Conservation (phyloP, 2,329 filamentous ascomycete species). For the Cercospora sp. region DNA sequence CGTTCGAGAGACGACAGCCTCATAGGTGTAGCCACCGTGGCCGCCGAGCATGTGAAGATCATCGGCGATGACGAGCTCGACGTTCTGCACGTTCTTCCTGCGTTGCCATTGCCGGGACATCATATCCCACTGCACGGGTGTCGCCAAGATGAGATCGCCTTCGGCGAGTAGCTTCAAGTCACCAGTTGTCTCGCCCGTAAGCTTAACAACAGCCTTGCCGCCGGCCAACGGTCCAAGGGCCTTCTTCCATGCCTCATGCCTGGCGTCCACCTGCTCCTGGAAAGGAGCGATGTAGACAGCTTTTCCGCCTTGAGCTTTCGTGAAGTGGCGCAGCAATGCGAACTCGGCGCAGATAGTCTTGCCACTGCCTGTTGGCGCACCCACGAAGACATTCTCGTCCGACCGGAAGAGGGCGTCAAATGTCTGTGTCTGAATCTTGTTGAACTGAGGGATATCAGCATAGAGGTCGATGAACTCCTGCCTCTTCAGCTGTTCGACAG, state of each 20-base stretch:
- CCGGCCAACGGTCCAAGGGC: constrained; percentile 71
- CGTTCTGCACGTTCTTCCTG: constrained; percentile 88
- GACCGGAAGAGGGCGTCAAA: constrained; percentile 91
- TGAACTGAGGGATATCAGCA: constrained; percentile 82
- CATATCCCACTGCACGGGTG: constrained; percentile 92
- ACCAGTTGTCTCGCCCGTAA: constrained; percentile 87
- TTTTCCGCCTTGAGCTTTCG: constrained; percentile 66
- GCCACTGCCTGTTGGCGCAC: constrained; percentile 88
- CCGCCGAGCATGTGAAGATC: constrained; percentile 92
- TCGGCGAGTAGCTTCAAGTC: constrained; percentile 86
- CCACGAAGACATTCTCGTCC: constrained; percentile 91
- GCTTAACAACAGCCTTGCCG: constrained; percentile 86
- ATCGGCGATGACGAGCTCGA: constrained; percentile 90
- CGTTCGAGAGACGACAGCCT: constrained; percentile 96
- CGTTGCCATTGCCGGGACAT: constrained; percentile 95
- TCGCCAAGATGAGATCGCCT: constrained; percentile 87
- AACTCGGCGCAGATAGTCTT: constrained; percentile 98
- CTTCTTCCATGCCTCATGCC: constrained; percentile 80
- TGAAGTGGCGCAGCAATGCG: constrained; percentile 85
- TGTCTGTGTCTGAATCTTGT: constrained; percentile 94
- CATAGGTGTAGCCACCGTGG: constrained; percentile 83
- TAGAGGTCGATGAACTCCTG: constrained; percentile 82
- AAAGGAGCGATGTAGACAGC: constrained; percentile 94
- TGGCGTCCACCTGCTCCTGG: constrained; percentile 85
- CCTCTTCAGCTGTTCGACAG: constrained; percentile 82